Evolutionary conservation across 1,284 basidiomycete species (phyloP), one percentile per base, ranked within the genome.

Genomic region (Ganoderma sinense): DNA sequence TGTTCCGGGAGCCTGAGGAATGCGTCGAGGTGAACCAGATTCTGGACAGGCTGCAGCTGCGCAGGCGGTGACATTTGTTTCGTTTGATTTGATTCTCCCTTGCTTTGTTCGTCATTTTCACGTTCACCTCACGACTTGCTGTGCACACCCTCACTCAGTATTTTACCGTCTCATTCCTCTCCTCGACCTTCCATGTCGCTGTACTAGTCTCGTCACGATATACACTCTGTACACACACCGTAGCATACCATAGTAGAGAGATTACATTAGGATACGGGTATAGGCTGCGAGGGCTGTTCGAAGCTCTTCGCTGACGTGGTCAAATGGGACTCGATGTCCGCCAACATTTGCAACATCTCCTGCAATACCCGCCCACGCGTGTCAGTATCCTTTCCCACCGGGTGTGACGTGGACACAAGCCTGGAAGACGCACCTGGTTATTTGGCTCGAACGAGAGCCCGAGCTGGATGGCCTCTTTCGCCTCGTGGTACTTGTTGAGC

Each of bases 371-470:
- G 16, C 29, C 53, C 53, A 41, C 29, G 41, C 20, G 39, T 63
- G 26, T 31, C 43, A 51, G 58, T 16, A 48, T 48, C 51, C 6
- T 26, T 18, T 23, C 41, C 10, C 13, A 1, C 36, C 36, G 36
- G 6, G n/a, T 8, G 26, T 59, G 51, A 56, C 33, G 58, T 65
- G 67, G 29, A 61, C 39, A 36, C 39, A 55, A 20, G 43, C 40
- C 23, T 3, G 18, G 8, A 4, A 11, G 67, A 79, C 89, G 64
- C 75, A 95, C 95, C 70, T 83, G 79, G 75, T 96, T 98, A 58
- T 89, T 89, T 2, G 96, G 96, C 77, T 99, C 97, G 76, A 94
- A 98, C 72, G 95, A 92, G 72, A 98, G 80, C 0, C 97, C 97
- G 16, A 97, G 85, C 72, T 91, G 85, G 68, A 96, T 84, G 3